Evolutionary conservation across 352 stramenopile species (phyloP).

Genomic region (Plasmopara viticola): DNA sequence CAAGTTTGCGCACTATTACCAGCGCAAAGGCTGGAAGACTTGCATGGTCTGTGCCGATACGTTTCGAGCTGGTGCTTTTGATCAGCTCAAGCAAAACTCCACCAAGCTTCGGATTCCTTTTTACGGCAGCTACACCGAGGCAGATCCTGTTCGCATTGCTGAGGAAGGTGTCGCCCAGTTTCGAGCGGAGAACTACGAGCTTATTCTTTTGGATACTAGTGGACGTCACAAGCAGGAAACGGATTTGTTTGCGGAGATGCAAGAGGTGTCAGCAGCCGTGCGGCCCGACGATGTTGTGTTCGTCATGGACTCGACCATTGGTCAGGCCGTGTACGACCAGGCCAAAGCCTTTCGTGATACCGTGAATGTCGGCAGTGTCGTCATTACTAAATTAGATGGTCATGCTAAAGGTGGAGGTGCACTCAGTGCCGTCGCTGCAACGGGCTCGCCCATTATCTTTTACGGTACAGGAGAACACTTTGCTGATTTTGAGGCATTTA

Average conservation of each 20-base stretch:
- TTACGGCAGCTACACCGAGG: conserved; percentile 98
- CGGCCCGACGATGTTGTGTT: conserved; percentile 96
- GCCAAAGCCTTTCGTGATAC: conserved; percentile 92
- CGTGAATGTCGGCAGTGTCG: conserved; percentile 95
- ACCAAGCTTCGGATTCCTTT: conserved; percentile 98
- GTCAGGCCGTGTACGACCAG: conserved; percentile 97
- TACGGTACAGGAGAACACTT: conserved; percentile 98
- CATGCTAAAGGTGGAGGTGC: conserved; percentile 98
- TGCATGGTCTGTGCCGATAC: conserved; percentile 99
- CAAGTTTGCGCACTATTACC: conserved; percentile 99
- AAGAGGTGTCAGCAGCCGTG: conserved; percentile 94
- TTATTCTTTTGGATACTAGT: conserved; percentile 99
- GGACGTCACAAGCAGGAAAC: conserved; percentile 97
- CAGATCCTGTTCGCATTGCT: conserved; percentile 96
- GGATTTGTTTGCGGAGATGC: conserved; percentile 99
- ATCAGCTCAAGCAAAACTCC: conserved; percentile 99
- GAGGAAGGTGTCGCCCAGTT: conserved; percentile 97
- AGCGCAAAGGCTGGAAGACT: conserved; percentile 96
- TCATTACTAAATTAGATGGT: conserved; percentile 99
- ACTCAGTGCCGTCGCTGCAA: conserved; percentile 96
- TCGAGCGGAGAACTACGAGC: conserved; percentile 94
- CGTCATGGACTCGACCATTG: conserved; percentile 99
- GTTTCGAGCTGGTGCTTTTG: conserved; percentile 97
- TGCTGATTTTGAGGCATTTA: conserved; percentile 97
- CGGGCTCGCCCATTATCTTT: conserved; percentile 97